A percentile compares a stretch with the other conserved stretches of the same genome.
phyloP scores from a whole-genome alignment of 2,329 filamentous ascomycete species.

The Penicillium sp. region DNA sequence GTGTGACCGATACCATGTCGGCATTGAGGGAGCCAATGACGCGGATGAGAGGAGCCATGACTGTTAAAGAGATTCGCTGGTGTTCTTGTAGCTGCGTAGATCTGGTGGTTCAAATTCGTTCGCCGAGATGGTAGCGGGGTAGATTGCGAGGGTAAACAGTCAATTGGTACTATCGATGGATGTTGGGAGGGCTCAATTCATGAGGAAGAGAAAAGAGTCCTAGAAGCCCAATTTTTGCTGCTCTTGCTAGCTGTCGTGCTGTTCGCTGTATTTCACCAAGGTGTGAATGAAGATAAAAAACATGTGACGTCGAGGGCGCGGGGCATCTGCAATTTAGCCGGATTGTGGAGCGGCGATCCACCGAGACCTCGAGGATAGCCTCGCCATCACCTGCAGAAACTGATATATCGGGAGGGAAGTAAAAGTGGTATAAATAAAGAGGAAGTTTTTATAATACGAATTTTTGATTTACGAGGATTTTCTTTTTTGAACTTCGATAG shows the following conservation, averaged over 20 bases:
- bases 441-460: no score
- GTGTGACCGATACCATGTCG: conserved; percentile 86
- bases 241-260: neutral
- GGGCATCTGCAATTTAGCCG: conserved; percentile 5
- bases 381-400: no score
- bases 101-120: neutral
- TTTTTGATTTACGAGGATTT: no score
- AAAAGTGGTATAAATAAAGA: no score
- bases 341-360: neutral
- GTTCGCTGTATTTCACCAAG: neutral
- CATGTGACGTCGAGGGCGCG: conserved; percentile 3
- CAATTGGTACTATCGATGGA: neutral
- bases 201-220: neutral
- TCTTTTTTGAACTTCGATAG: no score
- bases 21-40: conserved; percentile 93
- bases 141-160: neutral
- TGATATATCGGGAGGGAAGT: no score
- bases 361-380: no score
- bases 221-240: neutral
- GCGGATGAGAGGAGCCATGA: conserved; percentile 64
- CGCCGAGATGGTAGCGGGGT: neutral
- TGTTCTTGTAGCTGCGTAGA: neutral
- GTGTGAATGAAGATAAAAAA: neutral
- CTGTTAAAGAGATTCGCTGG: conserved; percentile 3
- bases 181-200: no score